These are phyloP conservation scores for Paramecium sexaurelia DNA, from an alignment of 73 alveolate genomes.

Conservation along the genomic window DNA sequence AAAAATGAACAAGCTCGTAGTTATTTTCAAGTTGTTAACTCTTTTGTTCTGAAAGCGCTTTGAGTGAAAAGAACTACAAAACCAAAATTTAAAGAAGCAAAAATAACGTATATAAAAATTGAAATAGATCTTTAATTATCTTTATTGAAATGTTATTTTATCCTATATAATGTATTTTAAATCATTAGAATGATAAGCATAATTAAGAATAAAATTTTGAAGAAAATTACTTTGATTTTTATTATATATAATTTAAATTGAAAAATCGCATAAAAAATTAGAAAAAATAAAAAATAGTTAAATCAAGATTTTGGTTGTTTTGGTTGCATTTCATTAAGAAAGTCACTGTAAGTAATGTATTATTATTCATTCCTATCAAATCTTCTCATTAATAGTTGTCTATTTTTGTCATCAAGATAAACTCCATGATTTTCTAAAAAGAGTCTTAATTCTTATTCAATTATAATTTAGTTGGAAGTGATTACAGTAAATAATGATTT, in stretches of 20 bases:
- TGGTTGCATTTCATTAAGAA: slow-evolving; percentile 46
- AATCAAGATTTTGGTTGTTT: neutral
- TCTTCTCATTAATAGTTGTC: slow-evolving; percentile 31
- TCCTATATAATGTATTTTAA: neutral
- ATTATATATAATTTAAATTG: neutral
- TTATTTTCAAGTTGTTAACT: too few relatives aligned
- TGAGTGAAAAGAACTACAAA: too few relatives aligned
- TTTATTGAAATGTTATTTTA: too few relatives aligned
- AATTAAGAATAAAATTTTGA: too few relatives aligned
- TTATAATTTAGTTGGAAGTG: neutral
- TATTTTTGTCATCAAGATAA: slow-evolving; percentile 1
- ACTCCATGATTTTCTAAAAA: slow-evolving; percentile 32
- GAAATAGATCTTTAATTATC: too few relatives aligned
- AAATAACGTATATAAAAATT: too few relatives aligned
- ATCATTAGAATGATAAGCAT: neutral
- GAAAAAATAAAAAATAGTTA: neutral
- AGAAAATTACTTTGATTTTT: neutral
- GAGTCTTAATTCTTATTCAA: neutral
- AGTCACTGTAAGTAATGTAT: slow-evolving; percentile 46
- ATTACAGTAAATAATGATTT: slow-evolving; percentile 23
- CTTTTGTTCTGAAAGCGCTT: too few relatives aligned
- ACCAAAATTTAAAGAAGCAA: too few relatives aligned
- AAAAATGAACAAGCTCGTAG: too few relatives aligned
- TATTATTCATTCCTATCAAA: slow-evolving; percentile 31
- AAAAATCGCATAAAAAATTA: neutral